A percentile compares a stretch with the other conserved stretches of the same genome.
Conservation (phyloP, 2,329 filamentous ascomycete genomes). For the Calonectria ilicicola region DNA sequence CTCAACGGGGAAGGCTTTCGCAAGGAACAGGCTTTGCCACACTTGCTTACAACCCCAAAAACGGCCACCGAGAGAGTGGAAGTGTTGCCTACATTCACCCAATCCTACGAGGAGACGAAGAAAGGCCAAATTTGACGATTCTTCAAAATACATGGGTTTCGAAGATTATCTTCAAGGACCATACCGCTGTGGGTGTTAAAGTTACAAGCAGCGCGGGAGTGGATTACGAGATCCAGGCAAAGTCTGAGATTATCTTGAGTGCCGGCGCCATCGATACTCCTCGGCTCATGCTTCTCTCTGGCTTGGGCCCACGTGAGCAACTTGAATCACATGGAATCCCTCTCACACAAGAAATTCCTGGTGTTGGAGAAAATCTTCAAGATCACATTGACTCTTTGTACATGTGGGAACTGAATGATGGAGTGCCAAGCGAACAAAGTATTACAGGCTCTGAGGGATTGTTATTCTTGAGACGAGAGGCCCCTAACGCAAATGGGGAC, state of each 20-base stretch:
- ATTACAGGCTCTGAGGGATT: constrained; percentile 85
- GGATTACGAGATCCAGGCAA: not conserved
- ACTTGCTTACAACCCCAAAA: constrained; percentile 7
- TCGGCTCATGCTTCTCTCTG: constrained; percentile 62
- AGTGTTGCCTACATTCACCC: constrained; percentile 25
- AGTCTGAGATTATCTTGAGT: constrained; percentile 59
- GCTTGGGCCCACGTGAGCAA: constrained; percentile 54
- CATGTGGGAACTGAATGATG: constrained; percentile 75
- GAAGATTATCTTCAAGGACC: constrained; percentile 74
- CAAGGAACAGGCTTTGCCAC: not conserved
- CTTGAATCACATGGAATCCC: constrained; percentile 50
- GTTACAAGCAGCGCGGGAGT: not conserved
- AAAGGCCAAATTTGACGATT: constrained; percentile 51
- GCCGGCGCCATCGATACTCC: constrained; percentile 64
- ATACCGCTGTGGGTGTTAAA: constrained; percentile 72
- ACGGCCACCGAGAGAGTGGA: constrained; percentile 12
- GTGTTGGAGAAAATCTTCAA: constrained; percentile 68
- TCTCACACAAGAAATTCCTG: constrained; percentile 63
- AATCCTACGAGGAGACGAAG: constrained; percentile 14
- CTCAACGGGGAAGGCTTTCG: not conserved
- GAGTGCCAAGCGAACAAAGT: constrained; percentile 69
- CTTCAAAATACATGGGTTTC: constrained; percentile 85
- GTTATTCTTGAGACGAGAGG: constrained; percentile 63
- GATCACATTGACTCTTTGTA: constrained; percentile 63
- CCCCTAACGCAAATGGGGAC: constrained; percentile 64